These are phyloP conservation scores for Entophlyctis luteolus DNA, from an alignment of 192 early-diverging fungal species.

Conservation along the genomic window DNA sequence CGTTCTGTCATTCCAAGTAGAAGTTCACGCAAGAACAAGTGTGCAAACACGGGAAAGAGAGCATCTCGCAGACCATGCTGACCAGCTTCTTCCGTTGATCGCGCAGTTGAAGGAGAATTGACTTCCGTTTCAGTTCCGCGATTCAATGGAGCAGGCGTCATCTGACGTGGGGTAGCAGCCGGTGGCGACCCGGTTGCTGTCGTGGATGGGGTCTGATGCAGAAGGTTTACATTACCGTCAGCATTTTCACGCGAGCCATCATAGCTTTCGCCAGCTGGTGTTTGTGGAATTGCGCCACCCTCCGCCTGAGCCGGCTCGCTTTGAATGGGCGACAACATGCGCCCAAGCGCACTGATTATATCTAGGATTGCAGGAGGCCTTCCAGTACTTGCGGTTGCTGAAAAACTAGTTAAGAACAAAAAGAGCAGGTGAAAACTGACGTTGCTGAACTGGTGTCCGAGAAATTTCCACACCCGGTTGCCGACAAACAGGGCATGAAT, in stretches of 20 bases:
- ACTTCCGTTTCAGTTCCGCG: background rate
- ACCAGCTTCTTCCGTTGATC: background rate
- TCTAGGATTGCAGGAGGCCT: slow-evolving; percentile 2
- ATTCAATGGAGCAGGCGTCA: background rate
- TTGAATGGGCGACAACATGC: background rate
- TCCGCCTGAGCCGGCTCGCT: background rate
- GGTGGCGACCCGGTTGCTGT: background rate
- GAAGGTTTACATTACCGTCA: background rate
- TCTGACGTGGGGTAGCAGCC: background rate
- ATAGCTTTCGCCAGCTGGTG: background rate
- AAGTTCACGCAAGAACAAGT: background rate
- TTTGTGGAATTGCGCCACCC: background rate
- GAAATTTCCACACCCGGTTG: slow-evolving; percentile 29
- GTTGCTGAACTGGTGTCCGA: background rate
- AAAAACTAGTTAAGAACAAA: background rate
- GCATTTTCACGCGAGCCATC: background rate
- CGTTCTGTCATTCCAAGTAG: background rate
- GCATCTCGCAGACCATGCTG: background rate
- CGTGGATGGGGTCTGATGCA: background rate
- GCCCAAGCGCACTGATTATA: background rate
- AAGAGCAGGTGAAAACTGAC: background rate
- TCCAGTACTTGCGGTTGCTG: background rate
- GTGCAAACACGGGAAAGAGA: background rate
- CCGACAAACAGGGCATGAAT: slow-evolving; percentile 47
- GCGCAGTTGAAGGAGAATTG: background rate